Percentiles rank a stretch among this genome's conserved stretches.
phyloP scores from a whole-genome alignment of 129 eudicot species.

The Tagetes patula region DNA sequence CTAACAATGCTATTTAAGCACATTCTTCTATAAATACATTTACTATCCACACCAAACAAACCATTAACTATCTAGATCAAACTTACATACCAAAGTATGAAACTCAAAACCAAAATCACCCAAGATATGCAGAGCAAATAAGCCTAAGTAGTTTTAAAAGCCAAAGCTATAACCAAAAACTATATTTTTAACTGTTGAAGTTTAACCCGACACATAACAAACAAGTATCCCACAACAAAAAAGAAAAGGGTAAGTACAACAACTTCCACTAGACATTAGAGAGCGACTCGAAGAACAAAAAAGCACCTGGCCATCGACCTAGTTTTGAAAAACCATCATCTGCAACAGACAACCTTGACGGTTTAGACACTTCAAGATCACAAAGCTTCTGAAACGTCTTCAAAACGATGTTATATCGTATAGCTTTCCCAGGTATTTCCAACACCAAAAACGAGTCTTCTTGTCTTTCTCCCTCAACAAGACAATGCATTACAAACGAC shows the following conservation, averaged over 20 bases:
- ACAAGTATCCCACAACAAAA: slow-evolving; percentile 14
- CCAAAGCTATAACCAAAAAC: slow-evolving; percentile 15
- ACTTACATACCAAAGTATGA: slow-evolving; percentile 9
- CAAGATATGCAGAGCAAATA: neutral
- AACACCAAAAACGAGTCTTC: slow-evolving; percentile 42
- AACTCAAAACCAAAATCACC: slow-evolving; percentile 10
- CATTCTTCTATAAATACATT: neutral
- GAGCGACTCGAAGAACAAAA: slow-evolving; percentile 39
- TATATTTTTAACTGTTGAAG: slow-evolving; percentile 21
- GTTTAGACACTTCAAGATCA: slow-evolving; percentile 25
- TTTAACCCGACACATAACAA: slow-evolving; percentile 25
- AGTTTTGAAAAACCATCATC: slow-evolving; percentile 32
- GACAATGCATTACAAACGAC: slow-evolving; percentile 24
- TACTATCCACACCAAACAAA: neutral
- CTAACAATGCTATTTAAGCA: neutral
- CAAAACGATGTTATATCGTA: slow-evolving; percentile 33
- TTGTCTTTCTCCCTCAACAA: slow-evolving; percentile 35
- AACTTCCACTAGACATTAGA: slow-evolving; percentile 19
- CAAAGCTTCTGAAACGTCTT: slow-evolving; percentile 36
- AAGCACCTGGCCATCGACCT: slow-evolving; percentile 41
- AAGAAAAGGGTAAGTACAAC: slow-evolving; percentile 1
- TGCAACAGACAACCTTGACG: slow-evolving; percentile 24
- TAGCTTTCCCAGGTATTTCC: slow-evolving; percentile 42
- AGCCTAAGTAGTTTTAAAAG: slow-evolving; percentile 8
- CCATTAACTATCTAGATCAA: slow-evolving; percentile 26